phyloP scores from a whole-genome alignment of 2,329 filamentous ascomycete genomes.

The Cordyceps javanica region DNA sequence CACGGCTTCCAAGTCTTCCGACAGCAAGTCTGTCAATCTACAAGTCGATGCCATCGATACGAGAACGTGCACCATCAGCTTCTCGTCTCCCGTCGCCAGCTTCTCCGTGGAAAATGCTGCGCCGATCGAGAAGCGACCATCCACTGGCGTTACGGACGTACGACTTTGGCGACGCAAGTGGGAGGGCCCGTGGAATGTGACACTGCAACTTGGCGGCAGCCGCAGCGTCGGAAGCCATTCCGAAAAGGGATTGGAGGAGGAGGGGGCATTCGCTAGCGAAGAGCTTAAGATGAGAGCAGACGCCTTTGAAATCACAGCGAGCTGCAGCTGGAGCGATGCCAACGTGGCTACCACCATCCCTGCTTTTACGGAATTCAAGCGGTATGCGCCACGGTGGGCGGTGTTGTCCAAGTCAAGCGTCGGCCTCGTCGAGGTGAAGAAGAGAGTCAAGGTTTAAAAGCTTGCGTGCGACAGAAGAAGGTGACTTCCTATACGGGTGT shows the following conservation, averaged over 20 bases:
- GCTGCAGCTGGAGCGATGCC: conserved; percentile 84
- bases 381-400: conserved; percentile 75
- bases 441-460: conserved; percentile 53
- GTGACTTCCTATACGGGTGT: not conserved
- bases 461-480: no score
- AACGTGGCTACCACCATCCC: conserved; percentile 69
- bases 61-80: conserved; percentile 68
- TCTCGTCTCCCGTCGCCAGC: conserved; percentile 59
- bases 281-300: conserved; percentile 14
- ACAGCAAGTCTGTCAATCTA: conserved; percentile 51
- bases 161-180: conserved; percentile 80
- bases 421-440: conserved; percentile 76
- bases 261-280: not conserved
- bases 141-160: conserved; percentile 60
- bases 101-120: conserved; percentile 58
- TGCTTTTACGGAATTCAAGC: conserved; percentile 71
- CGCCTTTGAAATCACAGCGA: conserved; percentile 55
- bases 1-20: conserved; percentile 27
- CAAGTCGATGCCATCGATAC: conserved; percentile 67
- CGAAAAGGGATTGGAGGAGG: not conserved
- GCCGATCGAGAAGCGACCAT: conserved; percentile 53
- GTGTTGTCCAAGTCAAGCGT: conserved; percentile 68
- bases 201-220: conserved; percentile 21
- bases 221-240: not conserved
- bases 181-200: conserved; percentile 67